Base-by-base conservation (phyloP, 352 stramenopile genomes). In the Globisporangium abappressorium region DNA sequence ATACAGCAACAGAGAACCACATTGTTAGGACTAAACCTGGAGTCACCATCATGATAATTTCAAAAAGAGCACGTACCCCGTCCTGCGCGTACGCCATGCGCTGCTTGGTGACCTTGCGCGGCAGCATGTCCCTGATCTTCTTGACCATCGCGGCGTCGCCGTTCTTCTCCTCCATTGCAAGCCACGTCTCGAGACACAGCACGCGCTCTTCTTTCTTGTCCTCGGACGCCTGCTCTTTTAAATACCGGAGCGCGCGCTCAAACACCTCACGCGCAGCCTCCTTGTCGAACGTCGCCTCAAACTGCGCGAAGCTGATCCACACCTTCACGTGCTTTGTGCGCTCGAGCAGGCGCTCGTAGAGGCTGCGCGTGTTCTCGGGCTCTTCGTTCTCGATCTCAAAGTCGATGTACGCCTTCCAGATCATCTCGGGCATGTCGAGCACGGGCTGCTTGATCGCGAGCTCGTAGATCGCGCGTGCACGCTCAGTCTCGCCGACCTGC, bases 381-480 rank as follows among this genome's bases (percentile, higher is more conserved):
- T 96, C 84, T 8, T 81, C 76, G 24, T 91, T 85, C 62, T 93
- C 77, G 30, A 99, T 98, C 85, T 99, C 97, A 79, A 99, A 99
- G 78, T 99, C 97, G 69, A 99, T 99, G 75, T 98, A 99, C 55
- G 90, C 87, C 73, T 99, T 99, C 98, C 98, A 99, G 57, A 99
- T 89, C 67, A 98, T 92, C 78, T 99, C 97, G 18, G 97, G 98
- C 94, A 99, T 99, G 73, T 99, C 98, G 22, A 99, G 81, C 54
- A 96, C 85, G 2, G 92, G 75, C 77, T 99, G 97, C 43, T 88
- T 82, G 58, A 99, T 85, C 18, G 97, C 97, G 11, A 99, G 79
- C 80, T 99, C 97, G 71, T 97, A 99, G 38, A 99, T 98, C 9
- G 96, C 97, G 15, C 97, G 81, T 2, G 91, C 84, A 60, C 97